Base-by-base conservation (phyloP, 805 yeast species). In the Groenewaldozyma tartarivorans region DNA sequence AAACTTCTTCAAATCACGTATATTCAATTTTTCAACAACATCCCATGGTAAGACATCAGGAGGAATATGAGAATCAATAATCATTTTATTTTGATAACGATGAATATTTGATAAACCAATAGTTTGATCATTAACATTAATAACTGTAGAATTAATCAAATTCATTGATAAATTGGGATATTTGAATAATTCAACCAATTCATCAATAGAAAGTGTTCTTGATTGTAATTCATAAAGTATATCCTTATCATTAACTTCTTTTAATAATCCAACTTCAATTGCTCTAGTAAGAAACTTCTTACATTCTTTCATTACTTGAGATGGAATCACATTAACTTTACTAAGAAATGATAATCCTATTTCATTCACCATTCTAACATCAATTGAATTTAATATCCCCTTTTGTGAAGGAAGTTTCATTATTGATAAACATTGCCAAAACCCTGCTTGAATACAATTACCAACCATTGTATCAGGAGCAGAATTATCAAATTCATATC, bases 391-490 rank as follows among this genome's bases (percentile, higher is more conserved):
- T 32, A 45, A 36, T 13, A 64, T 45, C 1, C 67, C 68, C 26
- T 50, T 46, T 7, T 54, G 46, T 1, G 64, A 48, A 2, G 63
- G 61, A 4, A 64, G 43, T 1, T 39, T 15, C 15, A 61, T 51
- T 4, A 48, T 39, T 3, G 26, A 33, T 3, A 59, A 51, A 13
- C 57, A 49, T 5, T 48, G 42, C 67, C 66, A 64, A 42, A 64
- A 64, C 3, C 68, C 68, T 3, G 53, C 38, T 1, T 56, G 50
- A 16, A 64, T 48, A 39, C 49, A 50, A 17, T 49, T 48, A 2
- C 68, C 68, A 4, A 64, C 57, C 9, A 44, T 27, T 1, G 51
- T 42, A 38, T 64, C 67, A 2, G 69, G 69, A 2, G 66, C 56
- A 2, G 67, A 58, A 6, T 37, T 30, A 11, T 54, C 55, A 44